Base-by-base conservation (phyloP, 164 flowering plant genomes). In the Vitis riparia region DNA sequence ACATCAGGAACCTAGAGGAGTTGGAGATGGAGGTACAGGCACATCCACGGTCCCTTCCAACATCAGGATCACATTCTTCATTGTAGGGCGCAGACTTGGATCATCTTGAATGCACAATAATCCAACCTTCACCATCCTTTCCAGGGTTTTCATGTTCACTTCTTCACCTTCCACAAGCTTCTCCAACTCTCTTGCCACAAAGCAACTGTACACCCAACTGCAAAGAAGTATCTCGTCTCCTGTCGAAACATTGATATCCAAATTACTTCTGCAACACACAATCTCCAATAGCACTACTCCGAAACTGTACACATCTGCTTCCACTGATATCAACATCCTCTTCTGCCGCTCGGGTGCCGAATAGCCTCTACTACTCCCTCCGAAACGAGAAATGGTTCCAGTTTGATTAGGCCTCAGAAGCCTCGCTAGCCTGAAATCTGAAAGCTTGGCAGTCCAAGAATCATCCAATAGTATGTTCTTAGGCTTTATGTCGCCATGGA, bases 61-160 rank as follows among this genome's bases (percentile, higher is more conserved):
- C 87, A 82, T 82, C 49, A 78, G 19, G 11, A 80, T 57, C 44
- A 80, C 84, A 11, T 48, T 67, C 74, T 75, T 84, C 83, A 82
- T 78, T 9, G 81, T 55, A 47, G 84, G 88, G 27, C 82, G 75
- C 2, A 77, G 67, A 2, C 57, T 17, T 2, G 84, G 81, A 19
- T 84, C 84, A n/a, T 76, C 82, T 53, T 78, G 82, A 19, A 77
- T 71, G 15, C 83, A 78, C 81, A 81, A 80, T 7, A 84, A 50
- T 13, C 68, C 86, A 9, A 80, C 77, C 58, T 48, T 78, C 2
- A 79, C 72, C 72, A 74, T 64, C 30, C 65, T 77, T 23, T 82
- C 82, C 53, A 82, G 48, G 2, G 7, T 27, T 1, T 5, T 63
- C 65, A 9, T 61, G 16, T 80, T 73, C 7, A 69, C 78, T 3